Evolutionary conservation across 139 green algal genomes (phyloP).

Genomic region (Volvox reticuliferus): DNA sequence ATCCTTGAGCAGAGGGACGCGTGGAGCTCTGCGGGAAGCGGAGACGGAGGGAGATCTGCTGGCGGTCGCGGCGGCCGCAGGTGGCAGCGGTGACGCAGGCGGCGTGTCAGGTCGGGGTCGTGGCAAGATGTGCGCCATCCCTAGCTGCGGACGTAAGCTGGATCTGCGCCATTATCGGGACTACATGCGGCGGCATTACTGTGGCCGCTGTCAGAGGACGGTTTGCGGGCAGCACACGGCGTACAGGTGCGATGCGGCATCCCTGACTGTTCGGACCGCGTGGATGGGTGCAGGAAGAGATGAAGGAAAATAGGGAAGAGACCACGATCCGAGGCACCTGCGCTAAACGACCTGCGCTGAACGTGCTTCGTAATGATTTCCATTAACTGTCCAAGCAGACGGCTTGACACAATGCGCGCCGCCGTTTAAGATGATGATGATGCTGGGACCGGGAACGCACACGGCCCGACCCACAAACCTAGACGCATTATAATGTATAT

Average conservation of each 20-base stretch:
- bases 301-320: too few relatives aligned
- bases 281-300: too few relatives aligned
- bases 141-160: constrained; percentile 53
- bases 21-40: background rate
- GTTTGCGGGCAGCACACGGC: constrained; percentile 78
- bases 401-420: too few relatives aligned
- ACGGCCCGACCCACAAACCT: too few relatives aligned
- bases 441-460: too few relatives aligned
- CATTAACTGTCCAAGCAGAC: too few relatives aligned
- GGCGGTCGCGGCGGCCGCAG: background rate
- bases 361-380: too few relatives aligned
- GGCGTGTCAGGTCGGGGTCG: background rate
- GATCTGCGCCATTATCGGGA: constrained; percentile 51
- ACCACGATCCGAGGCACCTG: too few relatives aligned
- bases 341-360: too few relatives aligned
- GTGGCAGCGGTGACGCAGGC: background rate
- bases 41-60: background rate
- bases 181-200: constrained; percentile 70
- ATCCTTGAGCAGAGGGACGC: background rate
- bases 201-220: constrained; percentile 71
- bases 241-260: constrained; percentile 49
- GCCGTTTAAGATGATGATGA: too few relatives aligned
- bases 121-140: constrained; percentile 17
- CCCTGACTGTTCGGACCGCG: too few relatives aligned
- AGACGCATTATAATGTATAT: too few relatives aligned